A percentile compares a stretch with the other conserved stretches of the same genome.
Evolutionary conservation across 371 early-diverging fungal genomes (phyloP).

Genomic region (Mortierella polycephala): DNA sequence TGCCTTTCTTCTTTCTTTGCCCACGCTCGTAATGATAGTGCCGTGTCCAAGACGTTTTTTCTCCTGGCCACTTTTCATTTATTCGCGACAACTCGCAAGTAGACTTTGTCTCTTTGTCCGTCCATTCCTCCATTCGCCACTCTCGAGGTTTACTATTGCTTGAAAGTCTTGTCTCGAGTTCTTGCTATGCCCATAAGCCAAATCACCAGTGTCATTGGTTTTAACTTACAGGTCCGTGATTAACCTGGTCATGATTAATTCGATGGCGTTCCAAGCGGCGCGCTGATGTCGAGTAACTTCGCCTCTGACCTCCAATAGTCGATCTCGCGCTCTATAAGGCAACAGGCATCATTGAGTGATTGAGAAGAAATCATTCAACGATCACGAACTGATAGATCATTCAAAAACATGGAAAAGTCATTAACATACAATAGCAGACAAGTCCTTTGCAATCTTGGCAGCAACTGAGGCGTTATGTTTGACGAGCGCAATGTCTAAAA

Average conservation of each 20-base stretch:
- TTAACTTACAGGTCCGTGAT: conserved; percentile 32
- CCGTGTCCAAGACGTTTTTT: not conserved
- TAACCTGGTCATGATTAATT: not conserved
- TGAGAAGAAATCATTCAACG: not conserved
- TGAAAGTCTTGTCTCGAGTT: not conserved
- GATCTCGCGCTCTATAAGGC: not conserved
- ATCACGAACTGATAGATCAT: not conserved
- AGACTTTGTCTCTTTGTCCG: not conserved
- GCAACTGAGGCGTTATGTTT: conserved; percentile 92
- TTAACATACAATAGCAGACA: conserved; percentile 52
- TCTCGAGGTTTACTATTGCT: not conserved
- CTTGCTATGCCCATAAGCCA: not conserved
- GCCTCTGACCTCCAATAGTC: conserved; percentile 1
- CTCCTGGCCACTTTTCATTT: not conserved
- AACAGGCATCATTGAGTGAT: not conserved
- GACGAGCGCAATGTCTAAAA: conserved; percentile 84
- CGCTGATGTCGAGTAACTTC: conserved; percentile 33
- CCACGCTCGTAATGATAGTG: not conserved
- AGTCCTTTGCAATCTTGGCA: conserved; percentile 74
- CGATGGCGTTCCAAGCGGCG: conserved; percentile 16
- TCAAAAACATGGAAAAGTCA: not conserved
- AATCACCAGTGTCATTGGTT: not conserved
- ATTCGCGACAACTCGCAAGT: conserved; percentile 4
- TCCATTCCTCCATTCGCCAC: not conserved
- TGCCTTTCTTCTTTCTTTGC: not conserved